phyloP scores from a whole-genome alignment of 768 basidiomycete species.

The Trametes maxima region DNA sequence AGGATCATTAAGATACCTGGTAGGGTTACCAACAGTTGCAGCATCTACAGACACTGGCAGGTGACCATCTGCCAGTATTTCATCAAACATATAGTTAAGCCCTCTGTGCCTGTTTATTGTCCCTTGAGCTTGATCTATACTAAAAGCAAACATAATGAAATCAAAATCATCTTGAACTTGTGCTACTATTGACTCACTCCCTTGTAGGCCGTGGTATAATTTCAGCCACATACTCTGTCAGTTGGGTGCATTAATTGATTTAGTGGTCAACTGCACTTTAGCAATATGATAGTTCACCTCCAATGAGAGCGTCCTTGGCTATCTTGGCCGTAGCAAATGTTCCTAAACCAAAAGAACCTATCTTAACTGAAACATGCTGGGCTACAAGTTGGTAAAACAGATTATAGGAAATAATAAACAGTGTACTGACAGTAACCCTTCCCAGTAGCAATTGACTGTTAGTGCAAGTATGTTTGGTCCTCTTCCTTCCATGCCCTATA shows the following conservation, averaged over 20 bases:
- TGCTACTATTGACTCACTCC: neutral
- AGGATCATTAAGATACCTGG: constrained; percentile 47
- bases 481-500: neutral
- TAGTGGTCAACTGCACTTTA: neutral
- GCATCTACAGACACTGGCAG: constrained; percentile 38
- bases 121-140: neutral
- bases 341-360: constrained; percentile 45
- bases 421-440: too few relatives aligned
- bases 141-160: neutral
- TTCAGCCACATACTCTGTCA: constrained; percentile 25
- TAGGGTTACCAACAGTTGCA: constrained; percentile 45
- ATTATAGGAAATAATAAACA: neutral
- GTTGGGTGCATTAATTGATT: neutral
- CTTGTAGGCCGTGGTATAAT: neutral
- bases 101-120: constrained; percentile 15
- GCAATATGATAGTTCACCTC: constrained; percentile 27
- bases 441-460: neutral
- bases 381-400: neutral
- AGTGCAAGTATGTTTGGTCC: neutral
- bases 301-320: constrained; percentile 32
- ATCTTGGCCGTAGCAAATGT: constrained; percentile 43
- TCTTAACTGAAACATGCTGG: constrained; percentile 36
- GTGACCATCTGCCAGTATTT: neutral
- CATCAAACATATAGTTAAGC: constrained; percentile 42
- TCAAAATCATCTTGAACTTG: too few relatives aligned